Evolutionary conservation across 192 early-diverging fungal species (phyloP), one percentile per base, ranked within the genome.

Genomic region (Diversispora epigaea): DNA sequence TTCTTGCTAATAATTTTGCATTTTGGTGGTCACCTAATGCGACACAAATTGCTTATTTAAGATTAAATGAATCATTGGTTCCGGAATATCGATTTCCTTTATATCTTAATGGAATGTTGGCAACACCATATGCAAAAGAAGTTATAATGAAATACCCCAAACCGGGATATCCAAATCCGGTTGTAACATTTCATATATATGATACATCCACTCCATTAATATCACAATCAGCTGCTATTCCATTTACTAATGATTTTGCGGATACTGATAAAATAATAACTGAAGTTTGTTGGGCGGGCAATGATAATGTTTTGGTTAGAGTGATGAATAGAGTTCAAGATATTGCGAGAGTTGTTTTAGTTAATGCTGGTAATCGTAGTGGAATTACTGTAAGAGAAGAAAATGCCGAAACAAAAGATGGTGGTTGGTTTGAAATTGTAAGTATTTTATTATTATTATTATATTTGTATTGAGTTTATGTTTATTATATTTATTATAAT

Each of bases 311-410:
- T 58, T 63, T 96, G 22, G 91, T 94, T 43, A 84, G 92, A 64
- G 85, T 87, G 39, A 93, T 93, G 80, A 99, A 99, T 76, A 84
- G 97, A 17, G 90, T 98, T 21, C 97, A 99, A 74, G 93, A 96
- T 78, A 85, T 89, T 4, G 84, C 90, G 75, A 84, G 88, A 19
- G 78, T 94, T 43, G 93, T 89, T 64, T 62, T 94, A 39, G 74
- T 85, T 2, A 76, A 81, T 7, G 79, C 79, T 11, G 62, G 76
- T 43, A 71, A 80, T 40, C 73, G 83, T 15, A 76, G 71, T 4
- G 86, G 83, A 17, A 78, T 60, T 63, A 74, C 85, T 55, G 84
- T 89, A 40, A 83, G 86, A 6, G 90, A 92, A 71, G 87, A 85
- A 75, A 89, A 84, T 65, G 86, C 92, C 12, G 76, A 77, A 12